A percentile compares a stretch with the other conserved stretches of the same genome.
Evolutionary conservation across 805 yeast species (phyloP).

Genomic region (Yarrowia sp.): DNA sequence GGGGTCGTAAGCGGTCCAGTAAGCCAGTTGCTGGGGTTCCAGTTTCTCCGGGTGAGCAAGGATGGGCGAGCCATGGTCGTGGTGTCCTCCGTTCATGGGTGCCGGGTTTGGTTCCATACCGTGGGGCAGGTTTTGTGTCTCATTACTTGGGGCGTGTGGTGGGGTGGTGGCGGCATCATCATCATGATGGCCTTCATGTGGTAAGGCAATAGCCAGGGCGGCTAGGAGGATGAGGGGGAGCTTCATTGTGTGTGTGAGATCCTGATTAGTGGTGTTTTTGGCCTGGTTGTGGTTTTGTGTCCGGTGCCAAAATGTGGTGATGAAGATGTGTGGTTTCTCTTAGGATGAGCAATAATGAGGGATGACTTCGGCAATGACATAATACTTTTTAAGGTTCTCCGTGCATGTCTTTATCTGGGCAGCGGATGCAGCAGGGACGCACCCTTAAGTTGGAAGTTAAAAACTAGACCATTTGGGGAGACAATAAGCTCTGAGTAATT

Average conservation of each 20-base stretch:
- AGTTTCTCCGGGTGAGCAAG: constrained; percentile 55
- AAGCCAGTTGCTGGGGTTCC: constrained; percentile 66
- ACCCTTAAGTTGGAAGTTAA: neutral
- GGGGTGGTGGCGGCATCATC: neutral
- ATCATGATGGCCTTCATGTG: constrained; percentile 8
- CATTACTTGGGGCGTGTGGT: neutral
- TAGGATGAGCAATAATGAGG: neutral
- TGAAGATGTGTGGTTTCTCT: too few species aligned
- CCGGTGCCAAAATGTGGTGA: neutral
- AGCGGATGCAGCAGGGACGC: neutral
- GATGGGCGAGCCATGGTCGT: constrained; percentile 73
- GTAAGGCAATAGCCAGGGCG: neutral
- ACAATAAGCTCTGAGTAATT: too few species aligned
- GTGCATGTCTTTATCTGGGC: constrained; percentile 24
- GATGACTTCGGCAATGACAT: constrained; percentile 22
- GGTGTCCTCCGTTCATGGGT: constrained; percentile 21
- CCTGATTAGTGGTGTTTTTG: too few species aligned
- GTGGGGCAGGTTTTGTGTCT: neutral
- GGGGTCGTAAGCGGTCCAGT: constrained; percentile 77
- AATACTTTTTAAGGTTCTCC: constrained; percentile 9
- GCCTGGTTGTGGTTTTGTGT: too few species aligned
- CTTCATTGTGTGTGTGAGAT: neutral
- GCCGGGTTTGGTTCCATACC: constrained; percentile 17
- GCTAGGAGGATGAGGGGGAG: neutral
- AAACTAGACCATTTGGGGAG: neutral